Conservation (phyloP, 306 rosid species). For the Medicago truncatula region MtrunA17r5.0-ANR NC_053046.1:24856501-24857000, state of each 20-base stretch:
- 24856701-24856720: background rate
- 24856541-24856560: conserved; percentile 22
- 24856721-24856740: conserved; percentile 35
- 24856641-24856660: background rate
- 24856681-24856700: conserved; percentile 14
- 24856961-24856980: conserved; percentile 44
- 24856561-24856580: conserved; percentile 11
- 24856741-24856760: background rate
- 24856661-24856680: conserved; percentile 1
- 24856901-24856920: conserved; percentile 98
- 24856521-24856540: conserved; percentile 38
- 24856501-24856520: conserved; percentile 77
- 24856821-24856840: conserved; percentile 27
- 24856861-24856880: conserved; percentile 98
- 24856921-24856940: conserved; percentile 74
- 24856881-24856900: conserved; percentile 86
- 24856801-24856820: background rate
- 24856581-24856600: background rate
- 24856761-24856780: background rate
- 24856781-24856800: conserved; percentile 6
- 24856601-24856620: conserved; percentile 1
- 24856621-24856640: conserved; percentile 23
- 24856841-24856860: conserved; percentile 86
- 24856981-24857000: conserved; percentile 14
- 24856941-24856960: conserved; percentile 60